Base-by-base conservation (phyloP, 257 asterid genomes). In the Salvia splendens region DNA sequence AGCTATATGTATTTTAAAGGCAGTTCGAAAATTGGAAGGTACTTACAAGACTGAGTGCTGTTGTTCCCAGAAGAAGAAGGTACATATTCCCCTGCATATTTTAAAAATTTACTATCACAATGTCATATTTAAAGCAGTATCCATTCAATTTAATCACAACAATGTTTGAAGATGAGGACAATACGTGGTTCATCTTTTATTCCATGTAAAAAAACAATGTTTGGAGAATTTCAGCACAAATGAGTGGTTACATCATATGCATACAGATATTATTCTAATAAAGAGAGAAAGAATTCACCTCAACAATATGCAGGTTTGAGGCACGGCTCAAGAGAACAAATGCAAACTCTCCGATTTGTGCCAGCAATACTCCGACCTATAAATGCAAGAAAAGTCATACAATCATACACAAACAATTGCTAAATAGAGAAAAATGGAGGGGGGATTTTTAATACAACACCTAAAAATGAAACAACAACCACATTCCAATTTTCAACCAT, bases 311-410 rank as follows among this genome's bases (percentile, higher is more conserved):
- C 67, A 89, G 73, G 77, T 92, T 87, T 33, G 98, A 86, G 54
- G 98, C 98, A 67, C 97, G 97, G 65, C 98, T 85, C 71, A 92
- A 78, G 73, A 92, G 95, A 72, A 92, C 96, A 68, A 92, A 92
- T 42, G 98, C 98, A 58, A 92, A 92, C 80, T 92, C 98, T 71
- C 98, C 98, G 68, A 92, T 84, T 83, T 92, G 98, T 28, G 98
- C 98, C 54, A 92, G 87, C 79, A 86, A 73, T 66, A 89, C 76
- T 42, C 97, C 98, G 40, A 89, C 98, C 98, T 92, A 82, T 20
- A 50, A 73, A 45, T 57, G 50, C 32, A 57, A 57, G 14, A 40
- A 42, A 45, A 64, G 62, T 74, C 50, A 70, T 55, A 42, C 65
- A 68, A 68, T 30, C 32, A 74, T 40, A 58, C 41, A 71, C 28